phyloP scores from a whole-genome alignment of 2,329 filamentous ascomycete species.

The Aspergillus hiratsukae region DNA sequence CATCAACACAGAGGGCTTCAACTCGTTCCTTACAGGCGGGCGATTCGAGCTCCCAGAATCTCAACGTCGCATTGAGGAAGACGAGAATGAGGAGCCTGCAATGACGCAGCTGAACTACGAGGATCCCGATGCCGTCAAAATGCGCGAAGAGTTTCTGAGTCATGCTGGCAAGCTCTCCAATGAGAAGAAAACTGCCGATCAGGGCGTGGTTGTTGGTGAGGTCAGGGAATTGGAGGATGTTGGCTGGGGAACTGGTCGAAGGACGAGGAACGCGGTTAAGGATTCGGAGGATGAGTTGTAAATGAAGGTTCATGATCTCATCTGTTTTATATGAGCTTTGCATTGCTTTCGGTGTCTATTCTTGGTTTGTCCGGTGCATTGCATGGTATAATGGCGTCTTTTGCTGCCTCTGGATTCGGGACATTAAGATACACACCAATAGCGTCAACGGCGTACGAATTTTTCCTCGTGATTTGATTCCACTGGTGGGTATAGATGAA shows the following conservation, averaged over 20 bases:
- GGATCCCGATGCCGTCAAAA: slow-evolving; percentile 50
- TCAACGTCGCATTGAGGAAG: slow-evolving; percentile 20
- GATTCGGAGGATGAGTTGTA: slow-evolving; percentile 12
- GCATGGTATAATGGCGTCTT: not conserved
- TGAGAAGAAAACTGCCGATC: slow-evolving; percentile 16
- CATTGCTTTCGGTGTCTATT: not conserved
- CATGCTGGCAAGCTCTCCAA: slow-evolving; percentile 40
- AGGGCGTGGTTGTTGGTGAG: slow-evolving; percentile 22
- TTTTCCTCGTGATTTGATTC: not conserved
- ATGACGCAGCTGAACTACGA: slow-evolving; percentile 48
- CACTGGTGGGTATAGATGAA: not conserved
- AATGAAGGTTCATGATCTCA: not conserved
- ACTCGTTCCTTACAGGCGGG: slow-evolving; percentile 27
- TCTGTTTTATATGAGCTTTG: not conserved
- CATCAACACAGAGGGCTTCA: slow-evolving; percentile 22
- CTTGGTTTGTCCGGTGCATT: not conserved
- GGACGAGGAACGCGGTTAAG: slow-evolving; percentile 30
- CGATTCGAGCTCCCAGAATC: slow-evolving; percentile 29
- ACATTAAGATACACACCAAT: not conserved
- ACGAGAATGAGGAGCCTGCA: slow-evolving; percentile 33
- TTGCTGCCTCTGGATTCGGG: not conserved
- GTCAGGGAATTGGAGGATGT: slow-evolving; percentile 30
- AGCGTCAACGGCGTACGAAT: not conserved
- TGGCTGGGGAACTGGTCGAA: slow-evolving; percentile 32
- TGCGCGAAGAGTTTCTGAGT: slow-evolving; percentile 53